Percentiles rank a stretch among this genome's conserved stretches.
phyloP scores from a whole-genome alignment of 441 rosid species.

The Euphorbia neoarborescens region DNA sequence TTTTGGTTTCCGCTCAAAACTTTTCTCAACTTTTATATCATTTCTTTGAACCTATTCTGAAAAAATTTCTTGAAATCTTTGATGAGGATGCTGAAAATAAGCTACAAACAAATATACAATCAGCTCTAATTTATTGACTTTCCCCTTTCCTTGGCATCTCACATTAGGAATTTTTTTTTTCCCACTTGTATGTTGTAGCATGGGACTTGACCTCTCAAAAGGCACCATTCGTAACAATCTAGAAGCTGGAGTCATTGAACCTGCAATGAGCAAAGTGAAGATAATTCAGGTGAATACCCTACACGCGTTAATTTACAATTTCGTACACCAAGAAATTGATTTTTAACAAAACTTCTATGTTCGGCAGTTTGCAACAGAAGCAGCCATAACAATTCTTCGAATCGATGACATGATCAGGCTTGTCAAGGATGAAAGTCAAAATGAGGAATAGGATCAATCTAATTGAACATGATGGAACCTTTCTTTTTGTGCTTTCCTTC shows the following conservation, averaged over 20 bases:
- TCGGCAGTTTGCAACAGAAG: conserved; percentile 94
- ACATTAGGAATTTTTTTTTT: background rate
- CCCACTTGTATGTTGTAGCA: conserved; percentile 42
- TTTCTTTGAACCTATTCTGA: background rate
- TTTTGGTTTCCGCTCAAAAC: conserved; percentile 1
- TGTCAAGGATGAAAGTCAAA: conserved; percentile 83
- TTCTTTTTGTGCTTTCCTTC: background rate
- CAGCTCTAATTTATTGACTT: background rate
- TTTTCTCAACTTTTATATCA: background rate
- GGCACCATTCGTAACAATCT: conserved; percentile 45
- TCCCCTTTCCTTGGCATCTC: background rate
- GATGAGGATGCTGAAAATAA: background rate
- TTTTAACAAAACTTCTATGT: background rate
- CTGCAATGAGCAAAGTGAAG: conserved; percentile 99
- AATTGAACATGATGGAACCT: background rate
- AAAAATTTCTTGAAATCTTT: background rate
- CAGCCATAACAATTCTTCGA: conserved; percentile 92
- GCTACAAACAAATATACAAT: background rate
- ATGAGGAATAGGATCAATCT: conserved; percentile 27
- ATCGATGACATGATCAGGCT: conserved; percentile 98
- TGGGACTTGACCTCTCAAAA: conserved; percentile 84
- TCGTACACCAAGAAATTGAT: background rate
- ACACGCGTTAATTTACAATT: background rate
- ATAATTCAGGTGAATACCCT: conserved; percentile 72
- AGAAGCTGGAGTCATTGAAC: conserved; percentile 44